Conservation (phyloP, 768 basidiomycete genomes). For the Trametes cinnabarina region DNA sequence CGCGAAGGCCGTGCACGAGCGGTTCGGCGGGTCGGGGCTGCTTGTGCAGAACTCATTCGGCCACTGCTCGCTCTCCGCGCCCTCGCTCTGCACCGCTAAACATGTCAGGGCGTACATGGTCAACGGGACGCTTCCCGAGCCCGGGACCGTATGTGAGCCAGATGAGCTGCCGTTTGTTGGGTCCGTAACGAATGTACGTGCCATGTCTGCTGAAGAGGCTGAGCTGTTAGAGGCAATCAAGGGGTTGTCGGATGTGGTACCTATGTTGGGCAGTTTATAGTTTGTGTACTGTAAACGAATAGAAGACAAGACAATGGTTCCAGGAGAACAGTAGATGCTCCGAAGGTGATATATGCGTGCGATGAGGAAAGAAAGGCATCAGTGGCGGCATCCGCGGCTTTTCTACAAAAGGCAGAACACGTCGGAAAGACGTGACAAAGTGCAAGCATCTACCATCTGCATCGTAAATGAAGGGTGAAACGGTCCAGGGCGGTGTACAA, state of each 20-base stretch:
- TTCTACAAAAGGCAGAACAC: too few species aligned
- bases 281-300: background rate
- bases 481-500: too few species aligned
- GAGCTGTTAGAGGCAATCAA: conserved; percentile 18
- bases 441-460: too few species aligned
- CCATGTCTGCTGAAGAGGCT: conserved; percentile 13
- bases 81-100: conserved; percentile 24
- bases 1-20: conserved; percentile 16
- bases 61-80: conserved; percentile 20
- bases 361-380: too few species aligned
- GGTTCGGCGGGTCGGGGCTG: conserved; percentile 18
- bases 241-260: conserved; percentile 8
- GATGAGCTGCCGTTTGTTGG: conserved; percentile 23
- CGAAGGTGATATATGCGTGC: too few species aligned
- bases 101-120: conserved; percentile 20
- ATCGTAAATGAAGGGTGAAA: too few species aligned
- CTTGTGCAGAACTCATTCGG: conserved; percentile 23
- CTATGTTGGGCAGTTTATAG: background rate
- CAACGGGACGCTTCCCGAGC: conserved; percentile 19
- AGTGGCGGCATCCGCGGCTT: too few species aligned
- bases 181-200: background rate
- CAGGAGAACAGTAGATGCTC: too few species aligned
- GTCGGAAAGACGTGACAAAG: too few species aligned
- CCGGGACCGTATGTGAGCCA: conserved; percentile 22
- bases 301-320: too few species aligned